phyloP scores from a whole-genome alignment of 371 early-diverging fungal genomes.

The Dichotomocladium elegans region DNA sequence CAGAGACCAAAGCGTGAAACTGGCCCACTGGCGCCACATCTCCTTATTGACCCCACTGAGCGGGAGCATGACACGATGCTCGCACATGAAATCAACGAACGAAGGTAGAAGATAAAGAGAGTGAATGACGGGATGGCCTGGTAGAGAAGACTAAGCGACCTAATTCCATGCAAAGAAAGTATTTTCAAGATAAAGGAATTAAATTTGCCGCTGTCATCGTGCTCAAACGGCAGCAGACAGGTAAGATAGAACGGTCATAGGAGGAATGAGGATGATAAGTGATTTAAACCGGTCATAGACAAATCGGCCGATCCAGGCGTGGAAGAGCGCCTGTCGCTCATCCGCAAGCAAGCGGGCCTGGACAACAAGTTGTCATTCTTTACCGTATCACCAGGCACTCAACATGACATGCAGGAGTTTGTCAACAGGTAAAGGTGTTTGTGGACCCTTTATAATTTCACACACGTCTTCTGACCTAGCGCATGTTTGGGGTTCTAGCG shows the following conservation, averaged over 20 bases:
- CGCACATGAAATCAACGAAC: constrained; percentile 64
- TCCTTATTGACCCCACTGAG: constrained; percentile 44
- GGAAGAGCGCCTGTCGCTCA: constrained; percentile 60
- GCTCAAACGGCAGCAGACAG: constrained; percentile 48
- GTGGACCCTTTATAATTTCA: no score
- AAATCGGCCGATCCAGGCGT: constrained; percentile 54
- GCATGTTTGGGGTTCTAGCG: no score
- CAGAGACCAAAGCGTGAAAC: constrained; percentile 34
- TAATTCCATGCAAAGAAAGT: constrained; percentile 45
- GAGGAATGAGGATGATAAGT: background rate
- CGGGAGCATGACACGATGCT: constrained; percentile 61
- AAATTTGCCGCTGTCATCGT: constrained; percentile 73
- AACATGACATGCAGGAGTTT: constrained; percentile 60
- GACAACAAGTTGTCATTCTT: constrained; percentile 65
- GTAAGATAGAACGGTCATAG: constrained; percentile 33
- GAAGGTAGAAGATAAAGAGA: constrained; percentile 35
- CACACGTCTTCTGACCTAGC: no score
- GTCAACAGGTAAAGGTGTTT: constrained; percentile 51
- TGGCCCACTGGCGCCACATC: constrained; percentile 56
- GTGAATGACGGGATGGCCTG: background rate
- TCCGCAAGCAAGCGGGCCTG: constrained; percentile 63
- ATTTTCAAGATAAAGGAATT: constrained; percentile 61
- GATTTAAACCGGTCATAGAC: background rate
- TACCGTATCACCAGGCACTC: constrained; percentile 48
- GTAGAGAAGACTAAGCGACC: background rate